These are phyloP conservation scores for Capronia americana DNA, from an alignment of 2,329 filamentous ascomycete species.

Conservation along the genomic window DNA sequence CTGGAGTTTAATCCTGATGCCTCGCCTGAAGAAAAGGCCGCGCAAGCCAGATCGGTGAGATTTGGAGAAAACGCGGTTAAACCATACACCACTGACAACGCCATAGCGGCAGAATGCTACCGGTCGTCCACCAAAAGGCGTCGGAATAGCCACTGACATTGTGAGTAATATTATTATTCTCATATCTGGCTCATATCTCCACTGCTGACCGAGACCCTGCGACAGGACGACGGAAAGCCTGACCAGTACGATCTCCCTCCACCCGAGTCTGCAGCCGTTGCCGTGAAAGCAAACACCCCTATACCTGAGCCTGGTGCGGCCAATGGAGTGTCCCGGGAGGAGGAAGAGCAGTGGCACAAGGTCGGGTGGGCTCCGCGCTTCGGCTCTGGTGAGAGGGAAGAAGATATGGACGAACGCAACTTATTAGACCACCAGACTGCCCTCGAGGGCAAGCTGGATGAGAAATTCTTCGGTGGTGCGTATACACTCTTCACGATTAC, in stretches of 20 bases:
- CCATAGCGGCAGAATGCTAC: conserved; percentile 57
- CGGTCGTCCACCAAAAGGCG: conserved; percentile 43
- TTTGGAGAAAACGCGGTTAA: background rate
- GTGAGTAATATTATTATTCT: conserved; percentile 51
- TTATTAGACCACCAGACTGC: conserved; percentile 87
- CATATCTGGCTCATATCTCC: conserved; percentile 11
- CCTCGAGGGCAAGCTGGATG: conserved; percentile 81
- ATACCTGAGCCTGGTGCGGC: conserved; percentile 57
- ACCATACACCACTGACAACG: conserved; percentile 23
- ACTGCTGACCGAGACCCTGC: conserved; percentile 21
- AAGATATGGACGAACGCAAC: conserved; percentile 63
- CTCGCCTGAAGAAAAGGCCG: conserved; percentile 79
- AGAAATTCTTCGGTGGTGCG: conserved; percentile 87
- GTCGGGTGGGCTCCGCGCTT: conserved; percentile 92
- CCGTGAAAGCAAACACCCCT: conserved; percentile 55
- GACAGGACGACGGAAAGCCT: conserved; percentile 68
- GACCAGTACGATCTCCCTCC: conserved; percentile 79
- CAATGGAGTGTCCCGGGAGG: conserved; percentile 55
- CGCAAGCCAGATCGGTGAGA: conserved; percentile 73
- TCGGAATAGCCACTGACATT: conserved; percentile 74
- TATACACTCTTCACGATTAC: conserved; percentile 18
- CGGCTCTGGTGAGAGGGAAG: conserved; percentile 58
- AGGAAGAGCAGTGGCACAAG: conserved; percentile 63
- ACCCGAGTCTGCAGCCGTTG: conserved; percentile 71
- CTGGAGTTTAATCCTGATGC: conserved; percentile 89